A percentile compares a stretch with the other conserved stretches of the same genome.
Evolutionary conservation across 2,329 filamentous ascomycete genomes (phyloP).

Genomic region (Metarhizium guizhouense): DNA sequence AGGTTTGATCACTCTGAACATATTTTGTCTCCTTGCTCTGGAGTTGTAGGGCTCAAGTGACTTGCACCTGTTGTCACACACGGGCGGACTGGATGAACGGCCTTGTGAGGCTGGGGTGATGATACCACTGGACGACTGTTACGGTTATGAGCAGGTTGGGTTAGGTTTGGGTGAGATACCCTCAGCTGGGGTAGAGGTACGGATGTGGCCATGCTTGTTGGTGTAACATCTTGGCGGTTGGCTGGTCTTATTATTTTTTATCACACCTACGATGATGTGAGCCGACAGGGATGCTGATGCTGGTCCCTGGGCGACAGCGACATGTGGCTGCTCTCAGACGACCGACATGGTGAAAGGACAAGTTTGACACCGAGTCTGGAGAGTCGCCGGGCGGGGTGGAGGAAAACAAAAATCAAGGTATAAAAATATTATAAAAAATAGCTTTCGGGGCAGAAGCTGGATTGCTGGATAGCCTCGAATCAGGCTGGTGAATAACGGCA

Average conservation of each 20-base stretch:
- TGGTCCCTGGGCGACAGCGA: not conserved
- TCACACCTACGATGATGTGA: not conserved
- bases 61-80: slow-evolving; percentile 14
- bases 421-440: slow-evolving; percentile 18
- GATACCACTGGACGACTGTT: slow-evolving; percentile 25
- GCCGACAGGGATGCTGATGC: not conserved
- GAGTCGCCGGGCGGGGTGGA: not conserved
- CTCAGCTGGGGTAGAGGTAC: not conserved
- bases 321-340: not conserved
- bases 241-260: not conserved
- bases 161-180: not conserved
- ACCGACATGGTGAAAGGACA: not conserved
- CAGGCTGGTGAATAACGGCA: not conserved
- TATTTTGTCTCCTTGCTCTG: slow-evolving; percentile 6
- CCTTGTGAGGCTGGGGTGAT: slow-evolving; percentile 16
- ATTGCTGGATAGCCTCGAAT: slow-evolving; percentile 9
- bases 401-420: slow-evolving; percentile 13
- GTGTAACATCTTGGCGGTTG: not conserved
- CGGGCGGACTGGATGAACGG: slow-evolving; percentile 13
- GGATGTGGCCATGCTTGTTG: not conserved
- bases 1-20: slow-evolving; percentile 9
- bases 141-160: not conserved
- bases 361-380: slow-evolving; percentile 1
- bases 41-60: slow-evolving; percentile 10
- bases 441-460: slow-evolving; percentile 16